Percentiles rank a stretch among this genome's conserved stretches.
Conservation (phyloP, 2,329 filamentous ascomycete species). For the Colletotrichum gigasporum region DNA sequence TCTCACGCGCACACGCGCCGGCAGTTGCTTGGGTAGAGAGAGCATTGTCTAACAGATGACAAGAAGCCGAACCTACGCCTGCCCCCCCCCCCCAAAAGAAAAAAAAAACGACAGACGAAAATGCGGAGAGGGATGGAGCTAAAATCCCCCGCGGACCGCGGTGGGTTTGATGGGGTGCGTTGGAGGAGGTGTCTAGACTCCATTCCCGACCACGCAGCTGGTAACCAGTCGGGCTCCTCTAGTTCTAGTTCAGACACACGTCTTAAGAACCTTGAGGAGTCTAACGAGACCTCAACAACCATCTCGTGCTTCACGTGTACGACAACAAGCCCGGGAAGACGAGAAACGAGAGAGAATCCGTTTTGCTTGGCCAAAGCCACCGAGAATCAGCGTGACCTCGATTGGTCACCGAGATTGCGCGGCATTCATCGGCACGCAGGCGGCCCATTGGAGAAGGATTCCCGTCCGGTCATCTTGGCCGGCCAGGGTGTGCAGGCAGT, state of each 20-base stretch:
- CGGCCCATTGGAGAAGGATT: neutral
- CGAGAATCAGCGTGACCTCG: neutral
- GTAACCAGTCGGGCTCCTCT: neutral
- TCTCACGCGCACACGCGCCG: no score
- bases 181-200: neutral
- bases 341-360: neutral
- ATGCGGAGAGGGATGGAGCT: neutral
- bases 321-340: no score
- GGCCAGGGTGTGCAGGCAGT: neutral
- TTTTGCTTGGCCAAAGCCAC: constrained; percentile 3
- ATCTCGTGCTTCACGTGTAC: neutral
- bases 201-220: neutral
- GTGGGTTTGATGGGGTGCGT: neutral
- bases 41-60: no score
- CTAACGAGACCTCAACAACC: neutral
- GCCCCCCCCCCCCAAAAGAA: no score
- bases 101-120: no score
- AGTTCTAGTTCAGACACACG: neutral
- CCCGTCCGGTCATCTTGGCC: constrained; percentile 1
- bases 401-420: neutral
- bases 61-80: no score
- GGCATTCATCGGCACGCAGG: neutral
- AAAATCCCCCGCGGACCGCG: neutral
- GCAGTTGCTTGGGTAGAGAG: no score
- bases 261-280: neutral